A percentile compares a stretch with the other conserved stretches of the same genome.
phyloP scores from a whole-genome alignment of 306 rosid species.

The Dryas drummondii region DNA sequence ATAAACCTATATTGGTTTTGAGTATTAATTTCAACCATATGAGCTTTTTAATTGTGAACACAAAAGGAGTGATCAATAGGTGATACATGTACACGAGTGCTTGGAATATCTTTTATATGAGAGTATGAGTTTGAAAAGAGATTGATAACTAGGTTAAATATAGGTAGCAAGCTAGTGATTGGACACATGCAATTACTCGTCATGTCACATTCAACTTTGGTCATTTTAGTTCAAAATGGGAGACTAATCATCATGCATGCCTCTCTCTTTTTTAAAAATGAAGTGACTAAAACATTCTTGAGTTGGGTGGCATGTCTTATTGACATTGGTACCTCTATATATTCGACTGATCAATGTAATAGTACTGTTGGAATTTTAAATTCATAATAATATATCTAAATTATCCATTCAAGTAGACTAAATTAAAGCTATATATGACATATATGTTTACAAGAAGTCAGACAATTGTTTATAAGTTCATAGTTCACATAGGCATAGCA shows the following conservation, averaged over 20 bases:
- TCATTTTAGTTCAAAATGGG: background rate
- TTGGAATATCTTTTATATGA: constrained; percentile 24
- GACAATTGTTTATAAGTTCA: background rate
- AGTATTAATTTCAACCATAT: too few species aligned
- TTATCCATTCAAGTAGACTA: background rate
- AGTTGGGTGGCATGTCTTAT: constrained; percentile 20
- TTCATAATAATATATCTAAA: background rate
- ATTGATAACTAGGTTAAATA: background rate
- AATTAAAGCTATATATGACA: background rate
- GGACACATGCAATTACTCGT: background rate
- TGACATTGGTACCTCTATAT: background rate
- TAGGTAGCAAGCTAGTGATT: background rate
- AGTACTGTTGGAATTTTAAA: background rate
- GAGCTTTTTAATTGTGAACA: too few species aligned
- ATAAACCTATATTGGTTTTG: background rate
- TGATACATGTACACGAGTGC: constrained; percentile 19
- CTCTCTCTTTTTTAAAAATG: constrained; percentile 14
- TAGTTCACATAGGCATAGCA: background rate
- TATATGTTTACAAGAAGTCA: background rate
- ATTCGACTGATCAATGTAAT: too few species aligned
- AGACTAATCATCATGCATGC: background rate
- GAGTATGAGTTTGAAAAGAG: constrained; percentile 26
- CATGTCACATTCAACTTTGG: constrained; percentile 1
- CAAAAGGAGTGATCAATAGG: too few species aligned
- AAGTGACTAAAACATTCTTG: constrained; percentile 4